A percentile compares a stretch with the other conserved stretches of the same genome.
These are phyloP conservation scores for Triangularia setosa DNA, from an alignment of 2,329 filamentous ascomycete genomes.

Conservation along the genomic window DNA sequence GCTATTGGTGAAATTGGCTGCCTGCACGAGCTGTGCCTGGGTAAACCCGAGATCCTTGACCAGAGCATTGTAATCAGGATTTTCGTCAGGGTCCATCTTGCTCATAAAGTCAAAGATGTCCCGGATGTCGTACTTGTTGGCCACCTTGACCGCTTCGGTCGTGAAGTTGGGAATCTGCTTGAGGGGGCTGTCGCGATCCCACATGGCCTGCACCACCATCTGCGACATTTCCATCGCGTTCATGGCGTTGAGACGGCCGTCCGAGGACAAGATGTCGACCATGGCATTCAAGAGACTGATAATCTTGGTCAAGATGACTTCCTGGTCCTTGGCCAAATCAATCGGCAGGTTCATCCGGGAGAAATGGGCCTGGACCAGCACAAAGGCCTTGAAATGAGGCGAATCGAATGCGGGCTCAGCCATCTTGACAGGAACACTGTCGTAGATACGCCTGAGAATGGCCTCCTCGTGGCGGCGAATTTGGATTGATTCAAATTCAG, in stretches of 20 bases:
- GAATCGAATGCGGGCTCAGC: conserved; percentile 79
- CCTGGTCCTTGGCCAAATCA: conserved; percentile 93
- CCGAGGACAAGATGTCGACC: conserved; percentile 92
- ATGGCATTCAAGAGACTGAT: conserved; percentile 84
- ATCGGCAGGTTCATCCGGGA: conserved; percentile 94
- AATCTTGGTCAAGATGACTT: conserved; percentile 78
- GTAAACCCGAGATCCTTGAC: conserved; percentile 75
- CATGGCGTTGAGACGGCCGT: conserved; percentile 95
- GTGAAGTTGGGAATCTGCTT: conserved; percentile 98
- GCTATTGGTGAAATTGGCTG: conserved; percentile 91
- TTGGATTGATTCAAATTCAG: conserved; percentile 93
- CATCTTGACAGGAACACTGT: conserved; percentile 94
- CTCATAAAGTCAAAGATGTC: conserved; percentile 99
- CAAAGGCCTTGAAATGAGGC: conserved; percentile 97
- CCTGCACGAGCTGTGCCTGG: conserved; percentile 78
- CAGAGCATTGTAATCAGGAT: conserved; percentile 72
- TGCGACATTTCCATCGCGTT: conserved; percentile 99
- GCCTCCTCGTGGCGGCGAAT: conserved; percentile 89
- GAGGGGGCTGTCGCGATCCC: conserved; percentile 93
- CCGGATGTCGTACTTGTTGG: conserved; percentile 72
- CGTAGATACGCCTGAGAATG: conserved; percentile 86
- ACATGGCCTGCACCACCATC: conserved; percentile 99
- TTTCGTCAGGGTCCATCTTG: conserved; percentile 94
- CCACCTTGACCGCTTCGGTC: conserved; percentile 75
- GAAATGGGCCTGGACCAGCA: conserved; percentile 96